Conservation (phyloP, 108 stramenopile species). For the Cyclotella choctawhatcheeana region DNA sequence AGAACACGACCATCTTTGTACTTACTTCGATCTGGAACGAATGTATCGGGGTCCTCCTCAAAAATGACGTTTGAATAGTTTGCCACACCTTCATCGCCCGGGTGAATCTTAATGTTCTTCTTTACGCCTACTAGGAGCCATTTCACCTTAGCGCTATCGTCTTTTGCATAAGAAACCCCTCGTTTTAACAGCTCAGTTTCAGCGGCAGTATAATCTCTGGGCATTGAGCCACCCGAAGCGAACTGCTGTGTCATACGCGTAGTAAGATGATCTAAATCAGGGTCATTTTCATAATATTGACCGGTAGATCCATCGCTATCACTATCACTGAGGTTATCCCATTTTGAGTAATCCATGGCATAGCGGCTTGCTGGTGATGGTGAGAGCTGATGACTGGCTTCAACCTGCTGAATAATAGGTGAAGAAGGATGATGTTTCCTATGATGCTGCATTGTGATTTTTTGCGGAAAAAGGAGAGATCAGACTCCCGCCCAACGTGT, state of each 20-base stretch:
- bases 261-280: neutral
- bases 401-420: no score
- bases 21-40: conserved; percentile 2
- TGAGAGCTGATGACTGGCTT: no score
- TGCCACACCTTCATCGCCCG: neutral
- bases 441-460: no score
- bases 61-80: conserved; percentile 8
- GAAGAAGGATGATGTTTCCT: no score
- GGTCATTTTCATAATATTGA: neutral
- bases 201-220: neutral
- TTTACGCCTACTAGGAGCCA: conserved; percentile 7
- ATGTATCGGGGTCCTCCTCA: conserved; percentile 13
- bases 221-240: no score
- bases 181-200: neutral
- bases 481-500: no score
- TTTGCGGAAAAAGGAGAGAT: no score
- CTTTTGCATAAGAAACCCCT: conserved; percentile 9
- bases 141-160: neutral
- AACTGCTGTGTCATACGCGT: no score
- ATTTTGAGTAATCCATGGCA: conserved; percentile 16
- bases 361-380: no score
- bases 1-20: neutral
- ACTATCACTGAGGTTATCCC: conserved; percentile 17
- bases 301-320: conserved; percentile 1
- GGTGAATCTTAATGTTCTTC: conserved; percentile 6